A percentile compares a stretch with the other conserved stretches of the same genome.
phyloP scores from a whole-genome alignment of 352 stramenopile genomes.

The Globisporangium takayamanum region DNA sequence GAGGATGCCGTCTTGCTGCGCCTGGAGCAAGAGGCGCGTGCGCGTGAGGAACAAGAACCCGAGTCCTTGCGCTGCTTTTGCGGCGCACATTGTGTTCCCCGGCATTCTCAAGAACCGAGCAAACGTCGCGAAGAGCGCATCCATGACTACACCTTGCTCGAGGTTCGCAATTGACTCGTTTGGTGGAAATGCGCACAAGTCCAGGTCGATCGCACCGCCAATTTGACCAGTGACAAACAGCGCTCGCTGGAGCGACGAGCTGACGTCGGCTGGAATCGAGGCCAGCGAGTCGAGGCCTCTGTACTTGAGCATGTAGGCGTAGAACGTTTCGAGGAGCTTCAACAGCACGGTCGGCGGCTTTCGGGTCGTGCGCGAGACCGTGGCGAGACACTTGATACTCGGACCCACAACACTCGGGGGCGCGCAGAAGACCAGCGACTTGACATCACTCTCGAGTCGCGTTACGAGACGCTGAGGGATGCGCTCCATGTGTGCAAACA shows the following conservation, averaged over 20 bases:
- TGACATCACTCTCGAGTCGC: slow-evolving; percentile 58
- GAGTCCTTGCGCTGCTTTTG: slow-evolving; percentile 80
- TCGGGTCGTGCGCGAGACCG: slow-evolving; percentile 35
- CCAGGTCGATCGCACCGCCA: slow-evolving; percentile 58
- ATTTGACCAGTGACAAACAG: slow-evolving; percentile 71
- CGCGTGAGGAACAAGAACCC: slow-evolving; percentile 69
- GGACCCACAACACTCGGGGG: slow-evolving; percentile 80
- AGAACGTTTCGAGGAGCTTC: slow-evolving; percentile 64
- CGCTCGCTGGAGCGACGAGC: slow-evolving; percentile 59
- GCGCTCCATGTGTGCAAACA: slow-evolving; percentile 46
- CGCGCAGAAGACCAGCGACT: slow-evolving; percentile 45
- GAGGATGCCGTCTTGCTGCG: slow-evolving; percentile 67
- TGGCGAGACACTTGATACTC: slow-evolving; percentile 69
- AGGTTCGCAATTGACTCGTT: slow-evolving; percentile 24
- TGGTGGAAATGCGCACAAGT: slow-evolving; percentile 25
- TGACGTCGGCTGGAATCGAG: slow-evolving; percentile 28
- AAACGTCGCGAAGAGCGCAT: slow-evolving; percentile 62
- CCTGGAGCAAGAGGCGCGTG: slow-evolving; percentile 58
- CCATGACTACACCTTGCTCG: slow-evolving; percentile 40
- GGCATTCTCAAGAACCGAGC: slow-evolving; percentile 33
- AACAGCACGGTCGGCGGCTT: slow-evolving; percentile 41
- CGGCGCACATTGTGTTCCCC: slow-evolving; percentile 37
- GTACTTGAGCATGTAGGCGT: slow-evolving; percentile 50
- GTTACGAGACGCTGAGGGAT: slow-evolving; percentile 36
- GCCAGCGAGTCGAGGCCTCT: slow-evolving; percentile 24